Percentiles rank a stretch among this genome's conserved stretches.
Conservation (phyloP, 2,329 filamentous ascomycete genomes). For the Aspergillus pseudoglaucus region DNA sequence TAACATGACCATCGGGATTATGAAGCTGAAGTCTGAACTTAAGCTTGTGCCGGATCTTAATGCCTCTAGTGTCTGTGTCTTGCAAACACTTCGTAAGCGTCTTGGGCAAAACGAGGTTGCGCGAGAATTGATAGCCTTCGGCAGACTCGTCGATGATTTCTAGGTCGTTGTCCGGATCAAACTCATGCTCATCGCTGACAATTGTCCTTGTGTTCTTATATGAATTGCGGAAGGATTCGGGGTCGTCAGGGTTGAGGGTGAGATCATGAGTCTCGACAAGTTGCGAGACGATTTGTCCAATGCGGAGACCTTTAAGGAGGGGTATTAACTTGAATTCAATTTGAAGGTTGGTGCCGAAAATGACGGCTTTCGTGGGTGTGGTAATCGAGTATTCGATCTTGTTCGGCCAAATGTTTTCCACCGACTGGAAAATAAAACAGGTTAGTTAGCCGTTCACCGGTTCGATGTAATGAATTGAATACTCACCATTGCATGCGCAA, state of each 20-base stretch:
- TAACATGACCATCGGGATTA: slow-evolving; percentile 91
- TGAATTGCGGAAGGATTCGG: slow-evolving; percentile 34
- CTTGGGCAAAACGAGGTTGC: slow-evolving; percentile 65
- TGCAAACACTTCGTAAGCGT: slow-evolving; percentile 78
- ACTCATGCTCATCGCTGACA: slow-evolving; percentile 60
- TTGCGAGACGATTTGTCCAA: slow-evolving; percentile 75
- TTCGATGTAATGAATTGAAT: background rate
- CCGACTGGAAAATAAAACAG: slow-evolving; percentile 44
- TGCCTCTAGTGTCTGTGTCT: slow-evolving; percentile 78
- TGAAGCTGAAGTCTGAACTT: slow-evolving; percentile 85
- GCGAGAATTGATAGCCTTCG: slow-evolving; percentile 56
- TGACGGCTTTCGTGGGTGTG: slow-evolving; percentile 86
- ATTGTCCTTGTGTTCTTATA: slow-evolving; percentile 62
- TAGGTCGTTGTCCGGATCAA: slow-evolving; percentile 58
- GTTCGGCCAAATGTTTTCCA: slow-evolving; percentile 96
- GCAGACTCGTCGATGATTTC: slow-evolving; percentile 50
- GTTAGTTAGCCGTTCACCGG: background rate
- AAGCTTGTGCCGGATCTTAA: slow-evolving; percentile 88
- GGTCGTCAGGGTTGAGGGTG: slow-evolving; percentile 45
- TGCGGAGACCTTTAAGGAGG: slow-evolving; percentile 76
- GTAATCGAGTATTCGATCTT: slow-evolving; percentile 95
- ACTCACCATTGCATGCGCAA: slow-evolving; percentile 73
- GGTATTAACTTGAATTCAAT: slow-evolving; percentile 84
- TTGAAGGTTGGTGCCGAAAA: slow-evolving; percentile 81
- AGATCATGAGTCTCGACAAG: slow-evolving; percentile 74